Base-by-base conservation (phyloP, 371 early-diverging fungal genomes). In the Mortierella sp. region DNA sequence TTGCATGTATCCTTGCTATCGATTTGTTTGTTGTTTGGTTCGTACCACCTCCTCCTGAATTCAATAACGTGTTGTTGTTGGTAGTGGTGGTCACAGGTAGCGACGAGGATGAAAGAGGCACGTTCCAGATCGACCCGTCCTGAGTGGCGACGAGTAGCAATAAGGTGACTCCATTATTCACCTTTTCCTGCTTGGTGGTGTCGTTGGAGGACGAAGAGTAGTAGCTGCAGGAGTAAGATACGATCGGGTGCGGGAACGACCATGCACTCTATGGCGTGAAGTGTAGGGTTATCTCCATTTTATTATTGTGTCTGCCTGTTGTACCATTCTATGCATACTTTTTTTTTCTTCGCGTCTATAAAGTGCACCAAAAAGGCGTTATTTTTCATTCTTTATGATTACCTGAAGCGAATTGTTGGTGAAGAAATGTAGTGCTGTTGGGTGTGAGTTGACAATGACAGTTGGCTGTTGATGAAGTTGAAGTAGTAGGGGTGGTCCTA, bases 211-310 rank as follows among this genome's bases (percentile, higher is more conserved):
- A 38, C 42, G 42, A 68, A 38, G 14, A 31, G 21, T 6, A 24
- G 42, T 24, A 24, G 68, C 42, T 68, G 68, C 68, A 68, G 68
- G 68, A 38, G 44, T 68, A 68, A 21, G 68, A 68, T 24, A 68
- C 68, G 68, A 68, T 68, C 44, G 68, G 68, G 68, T 24, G 42
- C 42, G 68, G 68, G 68, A 68, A 68, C 24, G 68, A 68, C 68
- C 68, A 68, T 24, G 42, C 68, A 68, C 44, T 68, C 68, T 68
- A 68, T 10, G 38, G 19, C 5, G 24, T 19, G 34, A 42, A 68
- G 44, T 34, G 34, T 63, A 16, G 31, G 7, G 44, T 38, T 68
- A 68, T 38, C 3, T 42, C 63, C 31, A 31, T 68, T 38, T 68
- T 68, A 38, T 68, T 68, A 68, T 10, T 58, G 31, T 38, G 3